Evolutionary conservation across 768 basidiomycete genomes (phyloP), one percentile per base, ranked within the genome.

Genomic region (Tulasnella sp.): DNA sequence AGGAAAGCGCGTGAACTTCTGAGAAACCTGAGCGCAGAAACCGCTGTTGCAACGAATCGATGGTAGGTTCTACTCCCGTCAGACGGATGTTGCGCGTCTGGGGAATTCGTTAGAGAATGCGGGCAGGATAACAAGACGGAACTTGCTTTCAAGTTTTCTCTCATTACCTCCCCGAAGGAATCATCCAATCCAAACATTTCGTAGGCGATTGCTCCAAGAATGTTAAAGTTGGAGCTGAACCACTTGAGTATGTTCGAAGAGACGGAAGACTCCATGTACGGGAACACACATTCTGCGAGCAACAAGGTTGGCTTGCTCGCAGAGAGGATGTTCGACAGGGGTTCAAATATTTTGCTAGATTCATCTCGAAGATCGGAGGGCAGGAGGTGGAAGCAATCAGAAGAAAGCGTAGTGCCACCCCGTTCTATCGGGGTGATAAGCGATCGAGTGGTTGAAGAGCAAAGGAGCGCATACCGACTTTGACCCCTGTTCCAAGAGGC

Each of bases 121-220:
- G 43, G 5, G 43, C 9, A 50, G 55, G 50, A 19, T n/a, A 31
- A 34, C 17, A 23, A n/a, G 14, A 34, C 4, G n/a, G 29, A 35
- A 39, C 72, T 58, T 61, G 87, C 92, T 73, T 77, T 80, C 48
- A 97, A 74, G 68, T 98, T 98, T 43, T 77, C 78, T 56, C 83
- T 70, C 92, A 99, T 97, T 19, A 98, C 86, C 29, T 76, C 75
- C n/a, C 94, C 96, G 69, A 98, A 98, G 0, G 80, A 64, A 65
- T 97, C 94, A 17, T 80, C 74, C 3, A 97, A 72, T 1, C 83
- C 84, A 66, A 89, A 93, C 86, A 97, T 97, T 67, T 97, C 94
- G 65, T 98, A 97, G 15, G 91, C 75, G 7, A 90, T 69, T 11
- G 66, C 60, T 2, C 75, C 77, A 25, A 80, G 82, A 1, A 80